A percentile compares a stretch with the other conserved stretches of the same genome.
Conservation (phyloP, 768 basidiomycete species). For the Mycena albidolilacea region DNA sequence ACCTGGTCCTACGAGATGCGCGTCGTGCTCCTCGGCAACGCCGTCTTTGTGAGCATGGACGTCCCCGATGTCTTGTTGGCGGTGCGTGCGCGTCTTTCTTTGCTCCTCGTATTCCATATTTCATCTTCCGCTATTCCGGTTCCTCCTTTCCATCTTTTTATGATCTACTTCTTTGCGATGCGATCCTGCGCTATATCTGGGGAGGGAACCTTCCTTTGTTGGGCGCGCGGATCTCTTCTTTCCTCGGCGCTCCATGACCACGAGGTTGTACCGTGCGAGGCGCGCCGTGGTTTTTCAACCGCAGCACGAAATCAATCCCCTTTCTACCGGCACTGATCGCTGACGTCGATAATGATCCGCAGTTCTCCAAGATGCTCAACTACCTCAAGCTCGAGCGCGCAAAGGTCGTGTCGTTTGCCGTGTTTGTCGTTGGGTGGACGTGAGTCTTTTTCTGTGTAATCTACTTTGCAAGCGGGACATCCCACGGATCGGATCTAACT, state of each 20-base stretch:
- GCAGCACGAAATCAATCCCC: too few species aligned
- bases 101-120: too few species aligned
- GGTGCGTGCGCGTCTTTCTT: slow-evolving; percentile 5
- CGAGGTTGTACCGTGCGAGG: too few species aligned
- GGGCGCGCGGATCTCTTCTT: too few species aligned
- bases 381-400: slow-evolving; percentile 17
- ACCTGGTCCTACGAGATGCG: slow-evolving; percentile 29
- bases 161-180: too few species aligned
- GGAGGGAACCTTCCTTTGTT: too few species aligned
- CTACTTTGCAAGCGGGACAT: neutral
- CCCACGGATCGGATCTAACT: too few species aligned
- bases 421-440: slow-evolving; percentile 19
- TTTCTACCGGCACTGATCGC: neutral
- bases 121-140: too few species aligned
- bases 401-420: slow-evolving; percentile 10
- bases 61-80: slow-evolving; percentile 18
- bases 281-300: too few species aligned
- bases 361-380: slow-evolving; percentile 23
- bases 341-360: neutral
- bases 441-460: neutral
- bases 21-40: slow-evolving; percentile 29
- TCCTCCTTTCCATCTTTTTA: too few species aligned
- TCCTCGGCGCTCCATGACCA: too few species aligned
- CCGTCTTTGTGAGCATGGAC: slow-evolving; percentile 30
- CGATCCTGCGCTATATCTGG: neutral